Conservation (phyloP, 2,329 filamentous ascomycete species). For the Trichoderma koningiopsis region DNA sequence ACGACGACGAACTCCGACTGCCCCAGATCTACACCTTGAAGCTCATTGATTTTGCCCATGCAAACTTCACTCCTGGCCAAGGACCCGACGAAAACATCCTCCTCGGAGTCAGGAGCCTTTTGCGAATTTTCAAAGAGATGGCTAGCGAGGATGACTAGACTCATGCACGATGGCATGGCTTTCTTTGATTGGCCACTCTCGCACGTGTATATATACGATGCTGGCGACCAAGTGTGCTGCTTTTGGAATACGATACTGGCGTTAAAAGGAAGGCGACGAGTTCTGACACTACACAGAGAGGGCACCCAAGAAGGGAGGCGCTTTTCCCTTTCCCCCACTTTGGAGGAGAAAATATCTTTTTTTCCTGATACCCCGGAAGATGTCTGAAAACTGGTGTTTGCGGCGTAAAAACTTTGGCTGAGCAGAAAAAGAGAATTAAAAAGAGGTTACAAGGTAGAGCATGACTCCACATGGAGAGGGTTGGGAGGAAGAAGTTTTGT, state of each 20-base stretch:
- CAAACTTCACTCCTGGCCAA: constrained; percentile 75
- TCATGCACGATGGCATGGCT: constrained; percentile 16
- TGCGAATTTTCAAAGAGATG: constrained; percentile 71
- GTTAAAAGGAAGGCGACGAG: constrained; percentile 4
- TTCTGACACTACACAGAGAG: not conserved
- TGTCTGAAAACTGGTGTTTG: constrained; percentile 13
- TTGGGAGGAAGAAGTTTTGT: not conserved
- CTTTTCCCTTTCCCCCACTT: not conserved
- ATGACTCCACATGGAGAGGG: constrained; percentile 15
- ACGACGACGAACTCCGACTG: constrained; percentile 48
- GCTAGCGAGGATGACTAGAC: constrained; percentile 36
- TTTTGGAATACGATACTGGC: not conserved
- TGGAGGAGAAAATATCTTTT: not conserved
- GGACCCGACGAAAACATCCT: constrained; percentile 86
- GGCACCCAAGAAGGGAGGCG: not conserved
- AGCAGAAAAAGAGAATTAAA: not conserved
- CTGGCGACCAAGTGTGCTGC: not conserved
- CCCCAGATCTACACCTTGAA: constrained; percentile 78
- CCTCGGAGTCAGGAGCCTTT: constrained; percentile 70
- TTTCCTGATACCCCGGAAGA: constrained; percentile 14
- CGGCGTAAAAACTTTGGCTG: not conserved
- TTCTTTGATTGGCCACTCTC: constrained; percentile 11
- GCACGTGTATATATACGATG: not conserved
- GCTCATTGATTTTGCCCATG: constrained; percentile 97
- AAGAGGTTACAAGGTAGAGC: constrained; percentile 10